A percentile compares a stretch with the other conserved stretches of the same genome.
Conservation (phyloP, 192 early-diverging fungal species). For the Umbelopsis isabellina region DNA sequence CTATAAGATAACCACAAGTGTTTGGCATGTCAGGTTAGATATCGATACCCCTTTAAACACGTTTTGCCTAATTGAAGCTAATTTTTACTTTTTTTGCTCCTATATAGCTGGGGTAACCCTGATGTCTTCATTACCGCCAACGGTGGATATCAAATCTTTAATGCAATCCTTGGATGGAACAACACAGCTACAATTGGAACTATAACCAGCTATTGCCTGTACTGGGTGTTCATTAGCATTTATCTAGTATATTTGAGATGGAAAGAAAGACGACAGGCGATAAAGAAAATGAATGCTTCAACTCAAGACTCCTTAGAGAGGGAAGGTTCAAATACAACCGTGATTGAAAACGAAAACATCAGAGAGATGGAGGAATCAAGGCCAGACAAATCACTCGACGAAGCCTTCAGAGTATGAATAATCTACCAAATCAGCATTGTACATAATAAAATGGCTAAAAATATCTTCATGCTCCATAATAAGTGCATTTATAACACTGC, state of each 20-base stretch:
- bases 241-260: conserved; percentile 52
- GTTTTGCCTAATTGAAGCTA: not conserved
- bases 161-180: conserved; percentile 75
- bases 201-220: conserved; percentile 76
- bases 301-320: conserved; percentile 8
- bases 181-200: conserved; percentile 75
- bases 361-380: not conserved
- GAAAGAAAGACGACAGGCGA: conserved; percentile 28
- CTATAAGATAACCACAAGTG: conserved; percentile 38
- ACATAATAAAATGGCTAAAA: no score
- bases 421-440: no score
- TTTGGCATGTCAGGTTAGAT: conserved; percentile 28
- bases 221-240: conserved; percentile 70
- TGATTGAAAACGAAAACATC: conserved; percentile 13
- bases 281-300: not conserved
- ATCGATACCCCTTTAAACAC: not conserved
- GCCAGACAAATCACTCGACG: no score
- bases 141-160: conserved; percentile 72
- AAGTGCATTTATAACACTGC: no score
- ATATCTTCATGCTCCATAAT: no score
- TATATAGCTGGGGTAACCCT: conserved; percentile 60
- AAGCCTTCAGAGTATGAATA: no score
- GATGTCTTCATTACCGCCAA: conserved; percentile 41
- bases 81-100: not conserved
- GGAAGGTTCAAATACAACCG: not conserved